Base-by-base conservation (phyloP, 495 filamentous ascomycete genomes). In the Halenospora varia region DNA sequence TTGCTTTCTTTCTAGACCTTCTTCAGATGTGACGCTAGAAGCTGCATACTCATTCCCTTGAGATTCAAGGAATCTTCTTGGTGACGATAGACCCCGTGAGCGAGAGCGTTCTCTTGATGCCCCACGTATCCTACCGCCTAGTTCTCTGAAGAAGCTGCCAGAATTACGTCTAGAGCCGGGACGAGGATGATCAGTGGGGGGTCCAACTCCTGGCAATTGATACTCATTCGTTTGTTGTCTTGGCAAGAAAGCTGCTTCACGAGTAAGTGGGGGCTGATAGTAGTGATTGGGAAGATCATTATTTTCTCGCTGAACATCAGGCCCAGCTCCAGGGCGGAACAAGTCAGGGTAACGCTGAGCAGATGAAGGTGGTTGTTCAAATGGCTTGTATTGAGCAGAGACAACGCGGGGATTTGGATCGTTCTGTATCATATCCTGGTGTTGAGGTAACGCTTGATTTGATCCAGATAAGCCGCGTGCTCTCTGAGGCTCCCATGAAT, bases 141-240 rank as follows among this genome's bases (percentile, higher is more conserved):
- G 56, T 13, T 70, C 68, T 10, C 65, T 66, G 48, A 74, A 73
- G 44, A 47, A 73, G 53, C 18, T 18, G 26, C 68, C 68, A 24
- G 75, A 76, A 55, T 71, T 70, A 10, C 71, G 66, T 51, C 47
- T 62, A 8, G 65, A 62, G 3, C 35, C 29, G 13, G 45, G 48
- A 29, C 3, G 18, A 41, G n/a, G 51, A 54, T 60, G 50, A 19
- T 62, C 59, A 1, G 49, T 24, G 42, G 64, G 69, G 25, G 69
- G 66, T 42, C 68, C 70, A 25, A 68, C 55, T 8, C 67, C 61
- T 11, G 61, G 69, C 50, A 65, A 40, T 55, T 57, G 66, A 53
- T 68, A 70, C 29, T 76, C 68, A n/a, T 71, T 62, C n/a, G 64
- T 60, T 46, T 71, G 68, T 19, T 71, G 59, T 35, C 71, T 70